phyloP scores from a whole-genome alignment of 495 filamentous ascomycete species.

The Penicillium cosmopolitanum region DNA sequence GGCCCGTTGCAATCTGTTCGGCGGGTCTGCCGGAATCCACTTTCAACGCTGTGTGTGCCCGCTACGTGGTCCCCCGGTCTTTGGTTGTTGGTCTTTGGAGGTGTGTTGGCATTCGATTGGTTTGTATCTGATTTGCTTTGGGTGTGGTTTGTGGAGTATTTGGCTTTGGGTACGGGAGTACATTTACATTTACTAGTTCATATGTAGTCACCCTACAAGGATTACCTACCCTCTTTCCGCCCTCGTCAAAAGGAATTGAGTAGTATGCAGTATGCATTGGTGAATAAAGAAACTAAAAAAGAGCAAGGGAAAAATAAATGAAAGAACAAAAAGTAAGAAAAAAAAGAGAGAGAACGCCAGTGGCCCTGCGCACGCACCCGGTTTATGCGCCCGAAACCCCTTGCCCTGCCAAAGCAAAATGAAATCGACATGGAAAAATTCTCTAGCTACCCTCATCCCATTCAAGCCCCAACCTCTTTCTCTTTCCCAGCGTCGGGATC shows the following conservation, averaged over 20 bases:
- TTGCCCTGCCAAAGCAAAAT: slow-evolving; percentile 25
- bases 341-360: slow-evolving; percentile 19
- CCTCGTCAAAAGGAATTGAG: not conserved
- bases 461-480: slow-evolving; percentile 41
- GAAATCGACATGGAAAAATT: no score
- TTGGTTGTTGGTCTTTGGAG: not conserved
- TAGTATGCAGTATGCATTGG: slow-evolving; percentile 1
- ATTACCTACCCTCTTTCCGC: no score
- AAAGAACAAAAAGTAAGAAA: slow-evolving; percentile 15
- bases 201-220: no score
- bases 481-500: slow-evolving; percentile 65
- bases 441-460: not conserved
- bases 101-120: not conserved
- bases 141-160: no score
- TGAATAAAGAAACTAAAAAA: not conserved
- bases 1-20: slow-evolving; percentile 13
- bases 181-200: no score
- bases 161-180: no score
- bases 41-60: slow-evolving; percentile 6
- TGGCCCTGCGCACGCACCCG: slow-evolving; percentile 22
- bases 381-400: slow-evolving; percentile 29
- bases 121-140: no score
- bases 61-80: not conserved
- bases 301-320: slow-evolving; percentile 7
- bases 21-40: slow-evolving; percentile 18